These are phyloP conservation scores for Rhinocladiella mackenziei DNA, from an alignment of 2,329 filamentous ascomycete species.

Conservation along the genomic window DNA sequence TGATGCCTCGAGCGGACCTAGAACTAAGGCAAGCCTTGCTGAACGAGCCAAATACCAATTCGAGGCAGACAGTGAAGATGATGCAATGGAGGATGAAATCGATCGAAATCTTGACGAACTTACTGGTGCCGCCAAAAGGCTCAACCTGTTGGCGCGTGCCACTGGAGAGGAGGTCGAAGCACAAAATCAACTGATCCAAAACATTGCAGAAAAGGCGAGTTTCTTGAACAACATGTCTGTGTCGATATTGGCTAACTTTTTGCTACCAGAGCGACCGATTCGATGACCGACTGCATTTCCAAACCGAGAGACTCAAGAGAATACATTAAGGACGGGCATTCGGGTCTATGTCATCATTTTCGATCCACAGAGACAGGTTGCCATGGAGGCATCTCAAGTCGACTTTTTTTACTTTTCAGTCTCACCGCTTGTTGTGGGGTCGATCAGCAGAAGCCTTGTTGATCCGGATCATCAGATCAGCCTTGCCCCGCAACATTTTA, in stretches of 20 bases:
- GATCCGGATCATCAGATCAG: conserved; percentile 21
- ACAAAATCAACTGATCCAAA: conserved; percentile 73
- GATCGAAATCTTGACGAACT: conserved; percentile 61
- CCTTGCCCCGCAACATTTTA: conserved; percentile 9
- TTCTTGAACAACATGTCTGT: neutral
- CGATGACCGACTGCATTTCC: conserved; percentile 29
- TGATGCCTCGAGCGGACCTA: conserved; percentile 48
- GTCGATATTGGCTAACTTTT: conserved; percentile 11
- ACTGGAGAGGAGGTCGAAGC: conserved; percentile 71
- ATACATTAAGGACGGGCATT: conserved; percentile 17
- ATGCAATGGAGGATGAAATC: conserved; percentile 68
- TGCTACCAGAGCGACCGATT: conserved; percentile 29
- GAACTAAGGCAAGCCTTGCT: conserved; percentile 51
- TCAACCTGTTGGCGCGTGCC: conserved; percentile 69
- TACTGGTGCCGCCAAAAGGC: conserved; percentile 58
- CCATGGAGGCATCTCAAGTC: neutral
- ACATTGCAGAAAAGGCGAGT: conserved; percentile 70
- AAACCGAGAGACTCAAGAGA: conserved; percentile 29
- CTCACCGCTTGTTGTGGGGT: neutral
- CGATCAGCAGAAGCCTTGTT: conserved; percentile 11
- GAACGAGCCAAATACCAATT: conserved; percentile 72
- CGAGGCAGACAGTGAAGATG: conserved; percentile 68
- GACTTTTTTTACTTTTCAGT: conserved; percentile 5
- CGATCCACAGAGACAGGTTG: neutral
- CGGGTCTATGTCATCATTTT: neutral